phyloP scores from a whole-genome alignment of 805 yeast species.

The Brettanomyces sp. region DNA sequence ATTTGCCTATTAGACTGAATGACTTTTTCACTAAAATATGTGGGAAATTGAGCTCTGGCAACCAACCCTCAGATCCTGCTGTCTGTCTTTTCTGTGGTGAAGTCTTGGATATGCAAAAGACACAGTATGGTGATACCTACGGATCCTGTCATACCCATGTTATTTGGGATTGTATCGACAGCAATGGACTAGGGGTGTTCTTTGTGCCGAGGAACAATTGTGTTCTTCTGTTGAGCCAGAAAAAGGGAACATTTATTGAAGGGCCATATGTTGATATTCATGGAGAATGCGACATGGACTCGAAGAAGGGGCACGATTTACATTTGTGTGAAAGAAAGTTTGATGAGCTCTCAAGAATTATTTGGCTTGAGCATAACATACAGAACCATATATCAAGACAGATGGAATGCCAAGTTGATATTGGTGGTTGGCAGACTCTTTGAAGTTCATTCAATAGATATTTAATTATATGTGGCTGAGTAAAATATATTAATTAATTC shows the following conservation, averaged over 20 bases:
- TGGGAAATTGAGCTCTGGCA: constrained; percentile 31
- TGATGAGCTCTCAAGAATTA: constrained; percentile 49
- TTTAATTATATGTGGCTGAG: too few species aligned
- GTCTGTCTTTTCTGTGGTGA: constrained; percentile 77
- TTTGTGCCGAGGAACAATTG: constrained; percentile 62
- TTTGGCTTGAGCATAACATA: constrained; percentile 75
- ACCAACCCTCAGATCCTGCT: constrained; percentile 59
- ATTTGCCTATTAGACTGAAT: constrained; percentile 60
- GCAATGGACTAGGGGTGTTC: constrained; percentile 55
- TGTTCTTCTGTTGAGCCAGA: constrained; percentile 53
- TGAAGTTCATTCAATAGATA: constrained; percentile 18
- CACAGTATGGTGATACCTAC: constrained; percentile 39
- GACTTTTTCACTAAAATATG: constrained; percentile 54
- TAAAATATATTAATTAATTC: neutral
- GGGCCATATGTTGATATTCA: constrained; percentile 82
- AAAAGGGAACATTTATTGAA: constrained; percentile 74
- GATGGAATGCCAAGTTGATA: constrained; percentile 69
- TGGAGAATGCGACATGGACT: constrained; percentile 75
- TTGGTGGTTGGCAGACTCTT: constrained; percentile 93
- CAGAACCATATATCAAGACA: constrained; percentile 71
- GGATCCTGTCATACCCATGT: constrained; percentile 82
- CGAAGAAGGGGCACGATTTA: constrained; percentile 64
- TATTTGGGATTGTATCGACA: constrained; percentile 48
- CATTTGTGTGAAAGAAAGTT: constrained; percentile 54
- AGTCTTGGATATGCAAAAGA: constrained; percentile 56